phyloP scores from a whole-genome alignment of 2,329 filamentous ascomycete species.

The Calonectria montana region DNA sequence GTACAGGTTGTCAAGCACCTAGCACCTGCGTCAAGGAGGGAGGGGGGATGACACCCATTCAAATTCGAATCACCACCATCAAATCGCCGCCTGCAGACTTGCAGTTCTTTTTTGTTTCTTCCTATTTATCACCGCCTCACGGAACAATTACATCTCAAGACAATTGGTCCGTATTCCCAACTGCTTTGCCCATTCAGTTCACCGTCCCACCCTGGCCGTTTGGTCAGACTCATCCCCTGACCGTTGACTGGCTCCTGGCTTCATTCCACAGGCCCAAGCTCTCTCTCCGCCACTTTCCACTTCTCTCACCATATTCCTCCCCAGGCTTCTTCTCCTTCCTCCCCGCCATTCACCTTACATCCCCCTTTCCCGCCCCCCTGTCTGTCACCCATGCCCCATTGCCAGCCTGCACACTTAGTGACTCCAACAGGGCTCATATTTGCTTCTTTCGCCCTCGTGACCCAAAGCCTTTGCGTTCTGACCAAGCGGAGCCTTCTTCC shows the following conservation, averaged over 20 bases:
- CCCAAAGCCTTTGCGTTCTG: constrained; percentile 27
- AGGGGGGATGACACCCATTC: constrained; percentile 1
- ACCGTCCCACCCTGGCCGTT: constrained; percentile 11
- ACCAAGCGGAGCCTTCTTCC: constrained; percentile 16
- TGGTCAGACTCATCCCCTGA: constrained; percentile 12
- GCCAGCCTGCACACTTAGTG: constrained; percentile 18
- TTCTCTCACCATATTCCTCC: constrained; percentile 18
- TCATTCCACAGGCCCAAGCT: constrained; percentile 43
- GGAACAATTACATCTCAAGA: neutral
- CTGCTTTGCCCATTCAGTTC: neutral
- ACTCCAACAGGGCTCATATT: constrained; percentile 26
- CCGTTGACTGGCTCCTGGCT: constrained; percentile 12
- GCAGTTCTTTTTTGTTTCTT: neutral
- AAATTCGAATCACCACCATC: neutral
- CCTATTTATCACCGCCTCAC: neutral
- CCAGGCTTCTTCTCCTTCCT: constrained; percentile 27
- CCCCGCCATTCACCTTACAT: constrained; percentile 19
- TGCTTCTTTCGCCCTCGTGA: constrained; percentile 30
- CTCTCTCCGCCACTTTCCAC: constrained; percentile 41
- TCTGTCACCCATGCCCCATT: constrained; percentile 36
- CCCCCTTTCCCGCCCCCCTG: constrained; percentile 26
- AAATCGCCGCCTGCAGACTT: neutral
- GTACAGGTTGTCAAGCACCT: constrained; percentile 9
- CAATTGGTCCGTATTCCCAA: constrained; percentile 13
- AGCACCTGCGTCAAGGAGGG: constrained; percentile 2